phyloP scores from a whole-genome alignment of 192 early-diverging fungal genomes.

The Neocallimastix lanati region DNA sequence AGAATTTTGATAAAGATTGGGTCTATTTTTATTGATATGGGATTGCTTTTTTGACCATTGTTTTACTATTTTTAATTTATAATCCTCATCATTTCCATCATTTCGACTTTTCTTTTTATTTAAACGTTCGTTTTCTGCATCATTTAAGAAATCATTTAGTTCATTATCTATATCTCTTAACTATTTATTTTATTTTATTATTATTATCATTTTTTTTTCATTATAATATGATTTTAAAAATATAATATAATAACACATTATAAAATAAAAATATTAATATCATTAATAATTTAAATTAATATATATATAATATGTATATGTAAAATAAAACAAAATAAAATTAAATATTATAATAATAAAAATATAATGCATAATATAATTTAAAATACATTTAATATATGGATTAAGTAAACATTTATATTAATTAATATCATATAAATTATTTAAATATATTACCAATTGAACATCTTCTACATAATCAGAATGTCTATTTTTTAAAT shows the following conservation, averaged over 20 bases:
- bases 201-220: no score
- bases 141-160: not conserved
- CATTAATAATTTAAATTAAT: no score
- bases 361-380: no score
- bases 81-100: not conserved
- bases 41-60: not conserved
- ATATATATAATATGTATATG: no score
- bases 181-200: not conserved
- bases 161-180: not conserved
- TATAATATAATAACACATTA: no score
- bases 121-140: not conserved
- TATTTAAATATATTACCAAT: not conserved
- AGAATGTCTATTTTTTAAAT: not conserved
- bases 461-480: not conserved
- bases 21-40: not conserved
- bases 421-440: no score
- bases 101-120: not conserved
- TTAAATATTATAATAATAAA: no score
- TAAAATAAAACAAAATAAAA: no score
- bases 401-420: no score
- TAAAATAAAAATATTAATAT: no score
- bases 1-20: not conserved
- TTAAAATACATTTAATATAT: no score
- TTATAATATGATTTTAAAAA: no score
- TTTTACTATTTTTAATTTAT: not conserved